Base-by-base conservation (phyloP, 345 rosid species). In the Zanthoxylum bungeanum region DNA sequence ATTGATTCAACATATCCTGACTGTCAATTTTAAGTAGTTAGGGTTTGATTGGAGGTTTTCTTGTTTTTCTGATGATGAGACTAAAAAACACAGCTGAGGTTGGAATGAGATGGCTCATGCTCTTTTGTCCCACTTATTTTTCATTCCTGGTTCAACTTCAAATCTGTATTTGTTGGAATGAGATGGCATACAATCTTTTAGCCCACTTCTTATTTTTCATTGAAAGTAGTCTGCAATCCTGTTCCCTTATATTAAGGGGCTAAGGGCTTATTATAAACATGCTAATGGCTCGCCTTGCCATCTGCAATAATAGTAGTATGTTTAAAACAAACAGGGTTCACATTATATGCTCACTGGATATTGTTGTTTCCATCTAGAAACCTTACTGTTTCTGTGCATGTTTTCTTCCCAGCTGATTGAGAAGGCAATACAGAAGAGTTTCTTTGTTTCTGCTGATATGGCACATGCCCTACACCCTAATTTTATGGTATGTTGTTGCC, bases 391-490 rank as follows among this genome's bases (percentile, higher is more conserved):
- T 58, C n/a, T 47, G 59, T 65, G 68, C 52, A 21, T 64, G 55
- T 51, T 40, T 46, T 21, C 62, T 63, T 76, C 60, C 19, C 89
- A 93, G 99, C 77, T 88, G 76, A 86, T 89, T 74, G 85, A 85
- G 78, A 95, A 91, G 80, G 97, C 98, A 9, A 85, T 88, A 57
- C 99, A 95, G 75, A 89, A 64, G 83, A 95, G 98, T 79, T 85
- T 86, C 81, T 84, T 92, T 42, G 98, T 95, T 12, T 93, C 98
- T 21, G 96, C 99, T 65, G 98, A 95, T 81, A 93, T 95, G 99
- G 98, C 98, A 3, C 99, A 95, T 80, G 98, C 98, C 76, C 77
- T 93, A 21, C 99, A 95, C 80, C 98, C 99, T 33, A 95, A 95
- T 81, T 95, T 87, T 68, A 83, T 78, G 92, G 98, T 91, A 78